Percentiles rank a stretch among this genome's conserved stretches.
These are phyloP conservation scores for Zymoseptoria tritici DNA, from an alignment of 2,329 filamentous ascomycete species.

Conservation along the genomic window DNA sequence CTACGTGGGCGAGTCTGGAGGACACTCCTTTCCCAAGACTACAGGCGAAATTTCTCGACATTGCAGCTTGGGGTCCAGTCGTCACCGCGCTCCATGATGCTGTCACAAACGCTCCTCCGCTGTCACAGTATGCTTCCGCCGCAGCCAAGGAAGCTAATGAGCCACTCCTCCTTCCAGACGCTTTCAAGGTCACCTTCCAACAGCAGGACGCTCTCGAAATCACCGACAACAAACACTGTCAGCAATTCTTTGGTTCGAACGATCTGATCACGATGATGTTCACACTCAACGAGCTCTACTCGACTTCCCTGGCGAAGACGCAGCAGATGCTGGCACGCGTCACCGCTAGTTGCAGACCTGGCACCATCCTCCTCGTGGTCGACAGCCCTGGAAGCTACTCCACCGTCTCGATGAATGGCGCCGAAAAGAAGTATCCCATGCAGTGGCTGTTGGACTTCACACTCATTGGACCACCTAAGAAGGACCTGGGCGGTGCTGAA, in stretches of 20 bases:
- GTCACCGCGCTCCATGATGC: slow-evolving; percentile 50
- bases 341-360: slow-evolving; percentile 49
- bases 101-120: slow-evolving; percentile 45
- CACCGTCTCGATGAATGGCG: slow-evolving; percentile 57
- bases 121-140: slow-evolving; percentile 44
- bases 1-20: slow-evolving; percentile 38
- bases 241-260: slow-evolving; percentile 23
- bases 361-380: slow-evolving; percentile 70
- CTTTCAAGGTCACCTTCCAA: slow-evolving; percentile 36
- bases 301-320: slow-evolving; percentile 63
- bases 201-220: slow-evolving; percentile 46
- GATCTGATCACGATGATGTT: slow-evolving; percentile 75
- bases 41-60: slow-evolving; percentile 64
- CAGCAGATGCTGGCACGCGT: slow-evolving; percentile 68
- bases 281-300: slow-evolving; percentile 92
- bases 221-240: slow-evolving; percentile 30
- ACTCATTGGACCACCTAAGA: slow-evolving; percentile 41
- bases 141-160: slow-evolving; percentile 36
- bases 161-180: slow-evolving; percentile 27
- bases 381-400: slow-evolving; percentile 94
- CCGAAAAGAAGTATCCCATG: slow-evolving; percentile 74
- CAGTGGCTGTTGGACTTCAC: slow-evolving; percentile 84
- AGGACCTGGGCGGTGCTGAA: slow-evolving; percentile 2
- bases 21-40: slow-evolving; percentile 13
- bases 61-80: slow-evolving; percentile 67